Percentiles rank a stretch among this genome's conserved stretches.
phyloP scores from a whole-genome alignment of 352 stramenopile species.

The Pythium brachiatum region DNA sequence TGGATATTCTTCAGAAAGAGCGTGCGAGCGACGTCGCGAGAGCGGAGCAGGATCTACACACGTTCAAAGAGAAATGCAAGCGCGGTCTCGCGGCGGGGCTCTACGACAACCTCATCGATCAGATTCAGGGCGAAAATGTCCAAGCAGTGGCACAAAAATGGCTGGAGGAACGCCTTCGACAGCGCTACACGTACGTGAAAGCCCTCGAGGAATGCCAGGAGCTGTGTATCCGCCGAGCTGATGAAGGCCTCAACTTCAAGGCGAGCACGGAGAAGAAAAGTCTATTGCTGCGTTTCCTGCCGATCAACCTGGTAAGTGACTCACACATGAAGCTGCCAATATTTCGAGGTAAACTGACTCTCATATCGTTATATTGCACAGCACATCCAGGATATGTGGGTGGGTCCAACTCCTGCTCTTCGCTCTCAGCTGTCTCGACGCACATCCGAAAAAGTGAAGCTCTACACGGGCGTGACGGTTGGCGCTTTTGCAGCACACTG shows the following conservation, averaged over 20 bases:
- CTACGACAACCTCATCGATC: slow-evolving; percentile 85
- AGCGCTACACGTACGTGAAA: slow-evolving; percentile 68
- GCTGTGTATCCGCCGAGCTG: slow-evolving; percentile 60
- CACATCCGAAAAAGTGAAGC: slow-evolving; percentile 55
- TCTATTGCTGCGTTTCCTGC: slow-evolving; percentile 63
- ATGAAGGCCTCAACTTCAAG: slow-evolving; percentile 78
- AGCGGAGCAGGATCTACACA: slow-evolving; percentile 47
- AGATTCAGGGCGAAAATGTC: slow-evolving; percentile 81
- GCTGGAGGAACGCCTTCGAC: slow-evolving; percentile 68
- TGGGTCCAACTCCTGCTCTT: slow-evolving; percentile 62
- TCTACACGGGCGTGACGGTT: slow-evolving; percentile 72
- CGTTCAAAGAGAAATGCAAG: slow-evolving; percentile 65
- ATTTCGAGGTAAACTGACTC: neutral
- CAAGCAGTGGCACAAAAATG: slow-evolving; percentile 66
- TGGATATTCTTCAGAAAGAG: slow-evolving; percentile 62
- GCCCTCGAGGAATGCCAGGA: slow-evolving; percentile 67
- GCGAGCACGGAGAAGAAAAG: slow-evolving; percentile 84
- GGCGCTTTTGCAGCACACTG: slow-evolving; percentile 79
- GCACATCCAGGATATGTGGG: slow-evolving; percentile 86
- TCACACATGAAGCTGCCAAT: neutral
- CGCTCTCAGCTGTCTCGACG: slow-evolving; percentile 62
- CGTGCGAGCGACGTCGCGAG: slow-evolving; percentile 47
- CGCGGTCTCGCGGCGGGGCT: slow-evolving; percentile 53
- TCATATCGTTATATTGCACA: slow-evolving; percentile 10
- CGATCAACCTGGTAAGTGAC: slow-evolving; percentile 63